Evolutionary conservation across 352 stramenopile species (phyloP).

Genomic region (Globisporangium okanoganense): DNA sequence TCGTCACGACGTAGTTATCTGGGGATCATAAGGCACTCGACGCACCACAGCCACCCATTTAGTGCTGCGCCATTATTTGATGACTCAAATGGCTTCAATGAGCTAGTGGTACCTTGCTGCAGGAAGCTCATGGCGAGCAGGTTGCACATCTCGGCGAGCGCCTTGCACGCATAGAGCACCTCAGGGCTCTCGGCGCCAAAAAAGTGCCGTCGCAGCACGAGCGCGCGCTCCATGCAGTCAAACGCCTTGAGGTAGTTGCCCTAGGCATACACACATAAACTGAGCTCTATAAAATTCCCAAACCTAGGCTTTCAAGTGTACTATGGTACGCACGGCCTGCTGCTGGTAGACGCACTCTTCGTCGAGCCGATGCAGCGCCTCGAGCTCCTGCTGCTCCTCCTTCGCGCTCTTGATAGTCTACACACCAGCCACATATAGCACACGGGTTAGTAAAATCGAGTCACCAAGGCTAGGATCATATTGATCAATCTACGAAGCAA

Average conservation of each 20-base stretch:
- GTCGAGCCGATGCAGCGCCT: conserved; percentile 87
- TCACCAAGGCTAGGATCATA: too few relatives aligned
- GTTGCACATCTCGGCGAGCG: conserved; percentile 93
- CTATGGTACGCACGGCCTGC: conserved; percentile 55
- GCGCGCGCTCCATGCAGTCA: conserved; percentile 90
- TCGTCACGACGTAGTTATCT: conserved; percentile 88
- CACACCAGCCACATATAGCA: too few relatives aligned
- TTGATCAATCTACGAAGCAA: background rate
- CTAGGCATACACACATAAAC: conserved; percentile 20
- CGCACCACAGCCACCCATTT: background rate
- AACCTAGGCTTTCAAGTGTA: background rate
- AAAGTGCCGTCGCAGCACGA: conserved; percentile 90
- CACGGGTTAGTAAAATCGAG: too few relatives aligned
- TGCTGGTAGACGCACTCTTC: conserved; percentile 89
- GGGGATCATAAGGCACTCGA: background rate
- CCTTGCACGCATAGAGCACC: conserved; percentile 81
- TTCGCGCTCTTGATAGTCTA: conserved; percentile 34
- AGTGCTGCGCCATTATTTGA: background rate
- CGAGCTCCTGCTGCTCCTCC: conserved; percentile 74
- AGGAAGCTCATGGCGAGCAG: conserved; percentile 92
- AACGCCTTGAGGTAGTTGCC: conserved; percentile 92
- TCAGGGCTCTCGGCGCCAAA: conserved; percentile 89
- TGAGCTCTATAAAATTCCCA: background rate
- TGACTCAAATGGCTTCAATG: background rate
- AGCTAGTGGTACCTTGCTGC: conserved; percentile 70